A percentile compares a stretch with the other conserved stretches of the same genome.
Evolutionary conservation across 768 basidiomycete genomes (phyloP).

Genomic region (Tylopilus vinaceipallidus): DNA sequence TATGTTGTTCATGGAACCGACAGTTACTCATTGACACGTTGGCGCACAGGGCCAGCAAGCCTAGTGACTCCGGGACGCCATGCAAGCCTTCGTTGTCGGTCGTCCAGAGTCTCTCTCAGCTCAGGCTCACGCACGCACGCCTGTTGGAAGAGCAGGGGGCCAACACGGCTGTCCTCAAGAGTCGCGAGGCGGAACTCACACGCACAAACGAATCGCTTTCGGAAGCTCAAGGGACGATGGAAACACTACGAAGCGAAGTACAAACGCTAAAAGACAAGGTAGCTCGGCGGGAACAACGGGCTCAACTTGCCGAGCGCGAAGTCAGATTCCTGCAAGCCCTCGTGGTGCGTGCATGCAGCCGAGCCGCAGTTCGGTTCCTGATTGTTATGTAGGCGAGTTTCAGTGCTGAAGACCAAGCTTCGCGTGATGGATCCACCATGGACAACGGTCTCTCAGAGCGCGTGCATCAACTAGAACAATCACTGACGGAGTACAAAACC

Average conservation of each 20-base stretch:
- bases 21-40: conserved; percentile 3
- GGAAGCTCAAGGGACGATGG: conserved; percentile 36
- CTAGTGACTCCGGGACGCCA: conserved; percentile 34
- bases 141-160: conserved; percentile 69
- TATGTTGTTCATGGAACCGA: conserved; percentile 23
- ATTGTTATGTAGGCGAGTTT: conserved; percentile 52
- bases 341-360: conserved; percentile 45
- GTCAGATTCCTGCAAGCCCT: conserved; percentile 65
- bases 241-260: conserved; percentile 36
- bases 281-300: conserved; percentile 37
- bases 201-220: conserved; percentile 37
- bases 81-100: conserved; percentile 51
- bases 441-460: conserved; percentile 40
- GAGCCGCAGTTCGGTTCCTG: not conserved
- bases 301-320: conserved; percentile 54
- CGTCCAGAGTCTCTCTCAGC: conserved; percentile 55
- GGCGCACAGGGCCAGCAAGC: conserved; percentile 37
- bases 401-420: conserved; percentile 51
- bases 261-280: conserved; percentile 39
- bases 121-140: conserved; percentile 61
- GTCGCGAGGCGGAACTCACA: conserved; percentile 51
- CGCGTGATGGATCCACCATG: conserved; percentile 26
- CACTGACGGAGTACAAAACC: conserved; percentile 55
- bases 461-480: conserved; percentile 52
- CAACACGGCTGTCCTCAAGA: conserved; percentile 48